Base-by-base conservation (phyloP, 257 asterid species). In the Fraxinus excelsior region DNA sequence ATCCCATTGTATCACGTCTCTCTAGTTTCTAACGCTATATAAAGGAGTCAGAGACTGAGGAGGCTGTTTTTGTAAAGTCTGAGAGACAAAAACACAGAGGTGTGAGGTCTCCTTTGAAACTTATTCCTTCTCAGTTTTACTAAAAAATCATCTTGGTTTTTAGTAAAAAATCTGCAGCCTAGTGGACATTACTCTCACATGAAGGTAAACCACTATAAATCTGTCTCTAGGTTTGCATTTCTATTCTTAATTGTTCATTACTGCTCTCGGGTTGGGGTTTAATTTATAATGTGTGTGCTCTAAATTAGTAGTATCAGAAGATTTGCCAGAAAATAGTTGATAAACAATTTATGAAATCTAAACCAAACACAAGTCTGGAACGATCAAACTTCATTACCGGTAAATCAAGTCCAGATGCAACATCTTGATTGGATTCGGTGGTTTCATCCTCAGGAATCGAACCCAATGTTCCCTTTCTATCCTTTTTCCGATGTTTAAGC, bases 401-500 rank as follows among this genome's bases (percentile, higher is more conserved):
- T 80, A 94, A 37, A 86, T 85, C 91, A 71, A 70, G 84, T 65
- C 82, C 82, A 5, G 93, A 71, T 3, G 82, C 80, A 82, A 58
- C 76, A 67, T 87, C 88, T 74, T 86, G 83, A 71, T 75, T 85
- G 14, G 85, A 76, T 74, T 73, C 91, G 67, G 85, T 69, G 67
- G 86, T 83, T 56, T 83, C 91, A 69, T 82, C 64, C 84, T 94
- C 97, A 3, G 99, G 97, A 76, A 92, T 92, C 5, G 97, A 83
- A 85, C 89, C 88, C 0, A 94, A 74, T 83, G 72, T 67, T 31
- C 86, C 91, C 83, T 84, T 90, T 32, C 92, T 84, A 7, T 85
- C 88, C 88, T 91, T 92, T 85, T 90, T 92, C 19, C 91, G 84
- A 70, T 68, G 84, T 75, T 78, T 86, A 78, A 92, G 85, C 82